phyloP scores from a whole-genome alignment of 768 basidiomycete genomes.

The Lentinula detonsa region DNA sequence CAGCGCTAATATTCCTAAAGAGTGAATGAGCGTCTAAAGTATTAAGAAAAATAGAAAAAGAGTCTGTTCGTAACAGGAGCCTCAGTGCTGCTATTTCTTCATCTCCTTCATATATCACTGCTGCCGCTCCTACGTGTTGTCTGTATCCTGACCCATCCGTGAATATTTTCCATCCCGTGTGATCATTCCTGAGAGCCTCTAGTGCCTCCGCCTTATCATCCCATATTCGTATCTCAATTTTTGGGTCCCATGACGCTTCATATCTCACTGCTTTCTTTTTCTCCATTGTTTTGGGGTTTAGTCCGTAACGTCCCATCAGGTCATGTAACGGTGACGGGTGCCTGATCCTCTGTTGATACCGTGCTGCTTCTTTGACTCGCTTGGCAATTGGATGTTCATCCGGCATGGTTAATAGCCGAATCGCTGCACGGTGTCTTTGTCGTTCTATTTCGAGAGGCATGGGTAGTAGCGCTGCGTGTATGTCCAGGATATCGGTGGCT shows the following conservation, averaged over 20 bases:
- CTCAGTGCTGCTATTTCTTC: not conserved
- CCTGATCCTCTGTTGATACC: not conserved
- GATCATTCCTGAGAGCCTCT: not conserved
- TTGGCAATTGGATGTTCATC: not conserved
- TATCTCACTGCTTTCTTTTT: not conserved
- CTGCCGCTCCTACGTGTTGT: conserved; percentile 5
- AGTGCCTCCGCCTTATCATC: not conserved
- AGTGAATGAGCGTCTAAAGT: no score
- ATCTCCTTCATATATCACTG: not conserved
- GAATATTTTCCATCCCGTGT: not conserved
- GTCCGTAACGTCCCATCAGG: not conserved
- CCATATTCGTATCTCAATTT: not conserved
- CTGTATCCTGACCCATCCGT: conserved; percentile 11
- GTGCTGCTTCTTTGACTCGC: not conserved
- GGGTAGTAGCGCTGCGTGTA: conserved; percentile 9
- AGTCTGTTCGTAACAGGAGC: no score
- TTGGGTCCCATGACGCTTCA: not conserved
- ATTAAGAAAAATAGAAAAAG: no score
- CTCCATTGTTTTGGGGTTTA: not conserved
- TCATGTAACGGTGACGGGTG: conserved; percentile 13
- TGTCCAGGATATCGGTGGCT: conserved; percentile 8
- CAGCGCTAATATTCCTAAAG: no score
- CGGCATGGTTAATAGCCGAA: conserved; percentile 6
- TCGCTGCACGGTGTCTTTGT: not conserved
- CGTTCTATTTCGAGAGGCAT: conserved; percentile 5